Percentiles rank a stretch among this genome's conserved stretches.
phyloP scores from a whole-genome alignment of 1,284 basidiomycete species.

The Wallemia ichthyophaga region DNA sequence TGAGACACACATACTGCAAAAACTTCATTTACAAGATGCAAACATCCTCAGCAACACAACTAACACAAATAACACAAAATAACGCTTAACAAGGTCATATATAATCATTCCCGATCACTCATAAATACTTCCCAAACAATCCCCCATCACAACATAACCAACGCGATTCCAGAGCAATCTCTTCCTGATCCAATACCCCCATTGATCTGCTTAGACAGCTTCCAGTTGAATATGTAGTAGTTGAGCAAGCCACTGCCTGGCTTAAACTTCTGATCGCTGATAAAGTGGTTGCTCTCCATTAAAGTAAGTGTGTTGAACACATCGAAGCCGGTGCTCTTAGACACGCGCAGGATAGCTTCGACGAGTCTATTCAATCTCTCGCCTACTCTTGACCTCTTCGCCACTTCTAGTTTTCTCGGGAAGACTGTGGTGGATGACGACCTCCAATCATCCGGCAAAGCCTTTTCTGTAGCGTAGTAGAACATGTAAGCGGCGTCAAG shows the following conservation, averaged over 20 bases:
- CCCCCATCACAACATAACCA: slow-evolving; percentile 8
- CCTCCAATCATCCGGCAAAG: slow-evolving; percentile 25
- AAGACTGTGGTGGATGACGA: slow-evolving; percentile 16
- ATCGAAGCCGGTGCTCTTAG: slow-evolving; percentile 57
- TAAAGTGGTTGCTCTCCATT: slow-evolving; percentile 67
- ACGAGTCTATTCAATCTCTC: slow-evolving; percentile 40
- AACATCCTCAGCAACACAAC: too few relatives aligned
- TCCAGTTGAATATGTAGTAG: slow-evolving; percentile 5
- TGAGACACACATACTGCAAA: too few relatives aligned
- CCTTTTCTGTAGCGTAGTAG: slow-evolving; percentile 50
- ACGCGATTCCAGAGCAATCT: slow-evolving; percentile 6
- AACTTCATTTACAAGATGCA: too few relatives aligned
- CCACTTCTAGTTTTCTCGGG: slow-evolving; percentile 17
- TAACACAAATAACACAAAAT: too few relatives aligned
- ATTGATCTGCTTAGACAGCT: slow-evolving; percentile 6
- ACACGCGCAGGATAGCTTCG: slow-evolving; percentile 45
- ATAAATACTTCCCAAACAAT: too few relatives aligned
- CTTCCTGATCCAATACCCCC: slow-evolving; percentile 7
- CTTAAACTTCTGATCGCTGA: slow-evolving; percentile 28
- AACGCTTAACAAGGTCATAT: too few relatives aligned
- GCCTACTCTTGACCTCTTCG: slow-evolving; percentile 31
- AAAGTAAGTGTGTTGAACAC: slow-evolving; percentile 84
- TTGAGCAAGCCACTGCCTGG: not conserved
- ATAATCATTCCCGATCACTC: too few relatives aligned
- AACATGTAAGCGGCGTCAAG: slow-evolving; percentile 77